Percentiles rank a stretch among this genome's conserved stretches.
phyloP scores from a whole-genome alignment of 345 rosid species.

The Eucalyptus coolabah region DNA sequence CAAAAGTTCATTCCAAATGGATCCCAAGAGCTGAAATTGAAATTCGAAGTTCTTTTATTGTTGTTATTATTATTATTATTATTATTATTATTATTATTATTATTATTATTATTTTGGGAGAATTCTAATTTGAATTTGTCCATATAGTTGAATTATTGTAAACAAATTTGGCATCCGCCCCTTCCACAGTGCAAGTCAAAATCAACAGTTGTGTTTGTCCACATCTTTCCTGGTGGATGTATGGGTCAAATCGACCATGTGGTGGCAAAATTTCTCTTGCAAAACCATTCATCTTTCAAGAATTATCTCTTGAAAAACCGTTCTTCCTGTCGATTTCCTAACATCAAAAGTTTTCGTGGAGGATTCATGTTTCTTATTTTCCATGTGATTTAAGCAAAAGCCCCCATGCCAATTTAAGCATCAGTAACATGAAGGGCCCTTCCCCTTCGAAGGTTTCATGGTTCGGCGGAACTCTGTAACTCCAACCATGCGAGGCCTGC shows the following conservation, averaged over 20 bases:
- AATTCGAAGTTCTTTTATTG: neutral
- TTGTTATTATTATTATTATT: neutral
- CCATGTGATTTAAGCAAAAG: neutral
- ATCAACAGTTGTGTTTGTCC: neutral
- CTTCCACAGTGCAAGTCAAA: neutral
- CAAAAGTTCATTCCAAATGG: neutral
- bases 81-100: too few relatives aligned
- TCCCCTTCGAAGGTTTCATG: neutral
- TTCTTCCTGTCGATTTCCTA: neutral
- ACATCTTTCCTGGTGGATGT: neutral
- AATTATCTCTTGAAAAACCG: neutral
- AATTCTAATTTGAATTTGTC: neutral
- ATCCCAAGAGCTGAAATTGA: too few relatives aligned
- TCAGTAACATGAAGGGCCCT: neutral
- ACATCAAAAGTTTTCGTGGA: neutral
- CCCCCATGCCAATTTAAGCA: neutral
- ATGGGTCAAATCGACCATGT: too few relatives aligned
- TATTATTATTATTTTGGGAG: neutral
- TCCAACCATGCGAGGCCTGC: neutral
- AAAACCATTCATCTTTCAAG: neutral
- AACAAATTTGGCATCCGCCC: neutral
- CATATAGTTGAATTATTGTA: neutral
- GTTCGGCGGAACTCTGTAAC: neutral
- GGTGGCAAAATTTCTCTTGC: neutral
- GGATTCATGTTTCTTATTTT: neutral